Percentiles rank a stretch among this genome's conserved stretches.
Conservation (phyloP, 2,329 filamentous ascomycete genomes). For the Talaromyces sp. region DNA sequence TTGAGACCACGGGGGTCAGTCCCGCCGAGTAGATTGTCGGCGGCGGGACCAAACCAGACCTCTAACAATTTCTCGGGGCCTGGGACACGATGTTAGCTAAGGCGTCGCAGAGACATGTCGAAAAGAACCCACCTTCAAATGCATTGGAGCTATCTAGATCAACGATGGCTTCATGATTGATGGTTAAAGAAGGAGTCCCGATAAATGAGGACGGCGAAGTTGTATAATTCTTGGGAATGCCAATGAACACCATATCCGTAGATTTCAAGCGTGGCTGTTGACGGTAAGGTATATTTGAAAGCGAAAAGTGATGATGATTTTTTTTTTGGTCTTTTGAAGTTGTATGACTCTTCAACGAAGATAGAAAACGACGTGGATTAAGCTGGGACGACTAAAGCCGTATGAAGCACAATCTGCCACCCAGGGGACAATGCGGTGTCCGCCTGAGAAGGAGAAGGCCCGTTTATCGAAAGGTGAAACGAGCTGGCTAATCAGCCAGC, state of each 20-base stretch:
- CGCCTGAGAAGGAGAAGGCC: conserved; percentile 95
- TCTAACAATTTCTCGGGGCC: conserved; percentile 96
- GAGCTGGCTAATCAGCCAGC: conserved; percentile 73
- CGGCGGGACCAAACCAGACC: conserved; percentile 91
- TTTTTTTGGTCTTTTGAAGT: conserved; percentile 7
- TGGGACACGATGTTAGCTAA: conserved; percentile 33
- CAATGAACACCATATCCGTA: conserved; percentile 77
- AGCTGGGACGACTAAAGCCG: conserved; percentile 30
- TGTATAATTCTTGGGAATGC: conserved; percentile 76
- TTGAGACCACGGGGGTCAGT: conserved; percentile 77
- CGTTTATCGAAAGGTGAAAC: conserved; percentile 57
- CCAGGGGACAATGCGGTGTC: conserved; percentile 93
- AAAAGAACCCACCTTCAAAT: conserved; percentile 70
- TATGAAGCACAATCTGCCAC: conserved; percentile 94
- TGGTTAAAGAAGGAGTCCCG: conserved; percentile 85
- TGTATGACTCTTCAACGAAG: conserved; percentile 6
- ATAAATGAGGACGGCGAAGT: conserved; percentile 72
- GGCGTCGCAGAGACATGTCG: neutral
- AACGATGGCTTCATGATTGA: conserved; percentile 90
- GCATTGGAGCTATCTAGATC: conserved; percentile 94
- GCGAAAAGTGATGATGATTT: conserved; percentile 19
- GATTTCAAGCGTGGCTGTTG: conserved; percentile 17
- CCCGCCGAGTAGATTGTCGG: conserved; percentile 66
- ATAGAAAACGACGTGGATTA: conserved; percentile 13
- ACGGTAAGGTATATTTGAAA: conserved; percentile 23